A percentile compares a stretch with the other conserved stretches of the same genome.
These are phyloP conservation scores for Diaporthe aspalathi DNA, from an alignment of 2,329 filamentous ascomycete species.

Conservation along the genomic window DNA sequence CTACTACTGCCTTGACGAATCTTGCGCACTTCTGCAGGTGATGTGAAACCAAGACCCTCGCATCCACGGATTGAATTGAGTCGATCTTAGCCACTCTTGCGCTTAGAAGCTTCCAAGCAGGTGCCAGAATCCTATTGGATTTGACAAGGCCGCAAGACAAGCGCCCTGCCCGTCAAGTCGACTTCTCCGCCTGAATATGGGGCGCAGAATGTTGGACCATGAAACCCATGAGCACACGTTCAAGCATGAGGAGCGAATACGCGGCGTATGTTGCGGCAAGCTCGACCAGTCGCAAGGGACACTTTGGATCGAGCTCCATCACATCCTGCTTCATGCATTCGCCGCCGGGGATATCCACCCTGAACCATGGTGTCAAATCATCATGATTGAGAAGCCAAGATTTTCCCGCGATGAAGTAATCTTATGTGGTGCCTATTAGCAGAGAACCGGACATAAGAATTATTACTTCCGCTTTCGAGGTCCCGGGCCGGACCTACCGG, in stretches of 20 bases:
- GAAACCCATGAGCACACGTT: background rate
- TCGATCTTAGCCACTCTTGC: background rate
- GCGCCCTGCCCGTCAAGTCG: too few relatives aligned
- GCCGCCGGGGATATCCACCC: too few relatives aligned
- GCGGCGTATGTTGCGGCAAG: background rate
- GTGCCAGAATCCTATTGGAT: background rate
- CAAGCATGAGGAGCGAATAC: background rate
- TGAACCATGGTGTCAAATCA: too few relatives aligned
- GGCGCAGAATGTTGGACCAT: background rate
- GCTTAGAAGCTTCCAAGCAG: background rate
- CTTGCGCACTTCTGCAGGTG: background rate
- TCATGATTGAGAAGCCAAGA: background rate
- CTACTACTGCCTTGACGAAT: background rate
- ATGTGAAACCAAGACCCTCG: background rate
- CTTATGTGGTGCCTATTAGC: background rate
- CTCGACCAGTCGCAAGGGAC: constrained; percentile 3
- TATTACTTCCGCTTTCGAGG: background rate
- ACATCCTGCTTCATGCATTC: background rate
- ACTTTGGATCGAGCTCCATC: background rate
- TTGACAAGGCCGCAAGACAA: background rate
- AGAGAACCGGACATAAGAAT: background rate
- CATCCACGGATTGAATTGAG: background rate
- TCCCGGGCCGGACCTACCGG: constrained; percentile 14
- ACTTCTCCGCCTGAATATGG: background rate
- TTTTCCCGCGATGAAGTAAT: too few relatives aligned